Evolutionary conservation across 352 stramenopile genomes (phyloP), one percentile per base, ranked within the genome.

Genomic region (Phytophthora cactorum): DNA sequence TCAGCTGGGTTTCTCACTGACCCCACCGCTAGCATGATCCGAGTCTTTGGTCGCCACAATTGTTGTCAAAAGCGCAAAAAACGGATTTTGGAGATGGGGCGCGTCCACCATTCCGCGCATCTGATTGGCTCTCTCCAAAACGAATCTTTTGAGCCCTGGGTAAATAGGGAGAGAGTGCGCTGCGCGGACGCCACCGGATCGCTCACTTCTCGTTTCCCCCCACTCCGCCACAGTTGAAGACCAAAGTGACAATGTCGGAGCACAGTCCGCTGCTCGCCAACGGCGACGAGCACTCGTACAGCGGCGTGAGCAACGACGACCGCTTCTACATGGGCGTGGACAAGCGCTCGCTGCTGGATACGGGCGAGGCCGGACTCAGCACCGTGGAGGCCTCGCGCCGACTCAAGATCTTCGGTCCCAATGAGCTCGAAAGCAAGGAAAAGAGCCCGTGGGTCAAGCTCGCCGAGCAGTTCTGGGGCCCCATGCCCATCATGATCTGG

Each of bases 401-500:
- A 4, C 77, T 97, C 61, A 90, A 95, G 63, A 56, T 90, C 41
- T 97, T 96, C 72, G 95, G 95, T 7, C 70, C 75, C 25, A 98
- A 98, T 68, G 91, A 98, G 59, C 72, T 98, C 46, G 73, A 66
- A 52, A 74, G 36, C 36, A 71, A 72, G 34, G 77, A 89, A 38
- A 82, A 86, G 58, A 79, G 66, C 9, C 61, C 75, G 47, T 87
- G 70, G 69, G n/a, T 80, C 27, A 90, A 89, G 61, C 72, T 93
- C 31, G 59, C 82, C 5, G 72, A 84, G 60, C 87, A 92, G 53
- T 89, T 91, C 56, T 88, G 71, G 61, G 89, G 89, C 0, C 90
- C 94, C 11, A 96, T 98, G 80, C 91, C 91, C 31, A 84, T 96
- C 67, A 96, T 98, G 78, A 92, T 98, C 57, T 97, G 91, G 90